phyloP scores from a whole-genome alignment of 768 basidiomycete genomes.

The Pulveroboletus sp. region DNA sequence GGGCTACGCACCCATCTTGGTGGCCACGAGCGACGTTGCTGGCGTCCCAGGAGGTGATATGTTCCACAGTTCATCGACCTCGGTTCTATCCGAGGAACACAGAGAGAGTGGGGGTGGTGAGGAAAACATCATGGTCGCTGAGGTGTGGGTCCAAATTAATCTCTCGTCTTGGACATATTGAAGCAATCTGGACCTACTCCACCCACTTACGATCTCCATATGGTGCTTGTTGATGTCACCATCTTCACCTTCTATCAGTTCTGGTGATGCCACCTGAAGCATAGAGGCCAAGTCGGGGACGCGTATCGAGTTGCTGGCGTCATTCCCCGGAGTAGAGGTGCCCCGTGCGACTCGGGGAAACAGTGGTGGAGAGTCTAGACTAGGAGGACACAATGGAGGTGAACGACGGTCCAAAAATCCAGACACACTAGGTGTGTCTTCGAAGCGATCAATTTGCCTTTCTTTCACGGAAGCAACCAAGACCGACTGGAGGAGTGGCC shows the following conservation, averaged over 20 bases:
- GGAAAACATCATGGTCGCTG: slow-evolving; percentile 37
- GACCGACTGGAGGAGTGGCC: slow-evolving; percentile 27
- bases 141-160: slow-evolving; percentile 5
- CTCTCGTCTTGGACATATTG: background rate
- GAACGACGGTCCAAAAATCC: slow-evolving; percentile 31
- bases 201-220: slow-evolving; percentile 59
- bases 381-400: slow-evolving; percentile 23
- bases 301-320: slow-evolving; percentile 9
- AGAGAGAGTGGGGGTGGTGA: slow-evolving; percentile 35
- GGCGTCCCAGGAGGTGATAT: slow-evolving; percentile 45
- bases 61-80: slow-evolving; percentile 50
- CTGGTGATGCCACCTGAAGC: slow-evolving; percentile 18
- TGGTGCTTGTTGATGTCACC: slow-evolving; percentile 43
- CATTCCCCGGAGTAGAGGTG: background rate
- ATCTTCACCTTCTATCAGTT: slow-evolving; percentile 36
- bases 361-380: slow-evolving; percentile 38
- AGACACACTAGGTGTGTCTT: slow-evolving; percentile 15
- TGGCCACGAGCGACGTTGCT: slow-evolving; percentile 35
- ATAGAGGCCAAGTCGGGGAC: slow-evolving; percentile 28
- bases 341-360: slow-evolving; percentile 34
- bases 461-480: slow-evolving; percentile 14
- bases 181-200: slow-evolving; percentile 43
- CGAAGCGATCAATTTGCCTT: slow-evolving; percentile 9
- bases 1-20: slow-evolving; percentile 45
- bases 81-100: slow-evolving; percentile 37